These are phyloP conservation scores for Zasmidium citrigriseum DNA, from an alignment of 2,329 filamentous ascomycete species.

Conservation along the genomic window DNA sequence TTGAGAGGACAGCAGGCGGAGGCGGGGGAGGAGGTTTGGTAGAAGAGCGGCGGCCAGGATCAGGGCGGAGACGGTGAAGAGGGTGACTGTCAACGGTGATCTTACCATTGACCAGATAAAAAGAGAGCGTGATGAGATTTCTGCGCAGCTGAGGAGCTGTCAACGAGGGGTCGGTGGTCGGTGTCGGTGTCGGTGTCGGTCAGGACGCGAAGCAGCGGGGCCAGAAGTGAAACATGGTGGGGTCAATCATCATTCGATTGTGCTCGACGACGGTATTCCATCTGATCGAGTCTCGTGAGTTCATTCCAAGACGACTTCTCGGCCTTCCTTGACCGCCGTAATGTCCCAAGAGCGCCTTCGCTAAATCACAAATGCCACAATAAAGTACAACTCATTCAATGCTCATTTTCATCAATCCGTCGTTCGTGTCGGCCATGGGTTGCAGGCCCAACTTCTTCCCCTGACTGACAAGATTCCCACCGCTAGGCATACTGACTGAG, in stretches of 20 bases:
- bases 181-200: too few species aligned
- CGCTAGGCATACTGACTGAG: slow-evolving; percentile 9
- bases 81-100: not conserved
- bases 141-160: too few species aligned
- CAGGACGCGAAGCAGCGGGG: too few species aligned
- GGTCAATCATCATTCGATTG: too few species aligned
- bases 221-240: too few species aligned
- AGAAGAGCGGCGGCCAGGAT: slow-evolving; percentile 47
- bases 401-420: slow-evolving; percentile 95
- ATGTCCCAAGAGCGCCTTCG: slow-evolving; percentile 13
- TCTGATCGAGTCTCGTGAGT: too few species aligned
- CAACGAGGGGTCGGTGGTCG: too few species aligned
- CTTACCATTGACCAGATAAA: too few species aligned
- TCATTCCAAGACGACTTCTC: too few species aligned
- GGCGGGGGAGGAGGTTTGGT: slow-evolving; percentile 43
- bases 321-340: not conserved
- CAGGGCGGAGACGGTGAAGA: slow-evolving; percentile 26
- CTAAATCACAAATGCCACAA: slow-evolving; percentile 8
- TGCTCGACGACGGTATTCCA: too few species aligned
- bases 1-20: slow-evolving; percentile 41
- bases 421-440: slow-evolving; percentile 94
- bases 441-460: slow-evolving; percentile 73
- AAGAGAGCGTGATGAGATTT: too few species aligned
- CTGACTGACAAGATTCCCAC: slow-evolving; percentile 21
- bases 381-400: slow-evolving; percentile 67